These are phyloP conservation scores for Fraxinus paxiana DNA, from an alignment of 305 asterid species.

Conservation along the genomic window DNA sequence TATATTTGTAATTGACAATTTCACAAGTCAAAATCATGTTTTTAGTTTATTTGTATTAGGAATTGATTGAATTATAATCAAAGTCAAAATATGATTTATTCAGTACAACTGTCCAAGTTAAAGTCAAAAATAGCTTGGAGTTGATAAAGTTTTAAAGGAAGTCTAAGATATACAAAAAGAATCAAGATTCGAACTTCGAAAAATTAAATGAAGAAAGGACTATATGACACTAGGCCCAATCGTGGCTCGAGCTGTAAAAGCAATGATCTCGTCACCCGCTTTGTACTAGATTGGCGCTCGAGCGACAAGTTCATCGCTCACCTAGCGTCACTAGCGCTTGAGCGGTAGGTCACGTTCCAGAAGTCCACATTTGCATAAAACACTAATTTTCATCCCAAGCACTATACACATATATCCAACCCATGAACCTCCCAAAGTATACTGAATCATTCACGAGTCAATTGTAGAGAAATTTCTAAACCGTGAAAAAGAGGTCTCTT, in stretches of 20 bases:
- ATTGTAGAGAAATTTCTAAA: too few relatives aligned
- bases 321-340: not conserved
- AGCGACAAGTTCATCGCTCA: not conserved
- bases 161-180: not conserved
- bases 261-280: not conserved
- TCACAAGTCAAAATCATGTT: not conserved
- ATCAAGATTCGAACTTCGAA: not conserved
- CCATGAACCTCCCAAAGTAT: not conserved
- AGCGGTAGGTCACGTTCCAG: too few relatives aligned
- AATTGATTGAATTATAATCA: not conserved
- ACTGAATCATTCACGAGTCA: not conserved
- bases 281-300: not conserved
- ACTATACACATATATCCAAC: not conserved
- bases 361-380: too few relatives aligned
- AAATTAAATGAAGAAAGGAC: not conserved
- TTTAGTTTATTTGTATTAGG: not conserved
- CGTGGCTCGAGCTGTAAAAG: not conserved
- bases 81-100: not conserved
- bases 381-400: not conserved
- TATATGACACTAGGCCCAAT: not conserved
- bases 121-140: not conserved
- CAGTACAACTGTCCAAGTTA: not conserved
- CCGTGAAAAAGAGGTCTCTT: too few relatives aligned
- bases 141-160: not conserved
- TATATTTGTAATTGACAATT: not conserved